Conservation (phyloP, 805 yeast species). For the Zygotorulaspora florentina region DNA sequence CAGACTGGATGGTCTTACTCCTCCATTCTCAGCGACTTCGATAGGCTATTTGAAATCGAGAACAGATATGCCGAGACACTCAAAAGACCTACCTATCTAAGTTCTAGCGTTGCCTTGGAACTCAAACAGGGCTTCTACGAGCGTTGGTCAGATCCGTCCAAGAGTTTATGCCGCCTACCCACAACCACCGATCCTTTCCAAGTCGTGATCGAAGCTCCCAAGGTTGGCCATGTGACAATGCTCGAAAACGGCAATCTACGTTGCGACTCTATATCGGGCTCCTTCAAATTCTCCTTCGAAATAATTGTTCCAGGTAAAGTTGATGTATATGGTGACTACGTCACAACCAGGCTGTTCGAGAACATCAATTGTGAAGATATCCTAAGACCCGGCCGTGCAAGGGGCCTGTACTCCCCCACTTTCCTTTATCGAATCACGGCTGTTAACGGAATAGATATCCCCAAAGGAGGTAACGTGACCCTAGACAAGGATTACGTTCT, state of each 20-base stretch:
- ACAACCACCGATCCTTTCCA: conserved; percentile 31
- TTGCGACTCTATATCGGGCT: conserved; percentile 37
- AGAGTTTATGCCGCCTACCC: conserved; percentile 11
- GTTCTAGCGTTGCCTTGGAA: conserved; percentile 26
- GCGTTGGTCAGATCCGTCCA: conserved; percentile 24
- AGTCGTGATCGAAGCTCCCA: conserved; percentile 25
- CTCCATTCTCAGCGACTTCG: conserved; percentile 36
- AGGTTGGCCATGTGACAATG: conserved; percentile 7
- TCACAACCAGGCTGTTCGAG: conserved; percentile 27
- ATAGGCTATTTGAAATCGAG: conserved; percentile 45
- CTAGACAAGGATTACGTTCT: conserved; percentile 7
- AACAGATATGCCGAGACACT: conserved; percentile 39
- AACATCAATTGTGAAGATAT: conserved; percentile 8
- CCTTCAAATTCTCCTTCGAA: conserved; percentile 48
- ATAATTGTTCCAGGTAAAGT: conserved; percentile 37
- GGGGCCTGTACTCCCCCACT: conserved; percentile 12
- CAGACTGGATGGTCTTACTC: conserved; percentile 34
- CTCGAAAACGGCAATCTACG: conserved; percentile 11
- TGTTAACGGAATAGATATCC: conserved; percentile 23
- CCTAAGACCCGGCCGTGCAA: conserved; percentile 7
- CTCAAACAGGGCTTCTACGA: conserved; percentile 33
- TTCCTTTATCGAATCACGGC: conserved; percentile 19
- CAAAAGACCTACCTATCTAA: conserved; percentile 39
- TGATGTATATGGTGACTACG: conserved; percentile 38
- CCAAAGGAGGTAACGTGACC: conserved; percentile 7